Conservation (phyloP, 75 land plant species). For the Pseudotsuga menziesii region DNA sequence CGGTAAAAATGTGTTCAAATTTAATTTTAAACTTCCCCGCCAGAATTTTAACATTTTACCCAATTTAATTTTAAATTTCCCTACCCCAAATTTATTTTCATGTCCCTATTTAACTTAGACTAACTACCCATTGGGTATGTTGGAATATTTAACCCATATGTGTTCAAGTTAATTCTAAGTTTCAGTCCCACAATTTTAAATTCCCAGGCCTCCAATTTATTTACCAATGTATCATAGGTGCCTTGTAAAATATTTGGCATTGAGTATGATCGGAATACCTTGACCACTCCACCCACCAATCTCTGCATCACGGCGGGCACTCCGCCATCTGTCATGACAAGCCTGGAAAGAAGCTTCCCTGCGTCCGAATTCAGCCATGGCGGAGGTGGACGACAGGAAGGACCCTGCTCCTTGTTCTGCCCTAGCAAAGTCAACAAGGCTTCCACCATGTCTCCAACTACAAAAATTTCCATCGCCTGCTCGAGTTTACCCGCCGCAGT, state of each 20-base stretch:
- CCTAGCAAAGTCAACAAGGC: conserved; percentile 29
- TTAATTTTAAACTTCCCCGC: too few relatives aligned
- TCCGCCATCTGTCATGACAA: conserved; percentile 34
- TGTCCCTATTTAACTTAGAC: too few relatives aligned
- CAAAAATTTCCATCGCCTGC: conserved; percentile 12
- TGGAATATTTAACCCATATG: too few relatives aligned
- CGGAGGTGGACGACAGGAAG: conserved; percentile 35
- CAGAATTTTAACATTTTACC: too few relatives aligned
- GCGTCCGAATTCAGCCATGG: conserved; percentile 31
- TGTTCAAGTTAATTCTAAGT: too few relatives aligned
- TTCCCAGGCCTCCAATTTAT: too few relatives aligned
- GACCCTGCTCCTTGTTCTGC: background rate
- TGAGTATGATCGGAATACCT: background rate
- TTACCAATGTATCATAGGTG: background rate
- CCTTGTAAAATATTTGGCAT: background rate
- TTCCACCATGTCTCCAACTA: conserved; percentile 34
- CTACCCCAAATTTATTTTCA: too few relatives aligned
- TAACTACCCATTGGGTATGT: too few relatives aligned
- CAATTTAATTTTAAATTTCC: too few relatives aligned
- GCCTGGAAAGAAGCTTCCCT: conserved; percentile 36
- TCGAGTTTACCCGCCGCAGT: conserved; percentile 15
- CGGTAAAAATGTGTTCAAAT: too few relatives aligned
- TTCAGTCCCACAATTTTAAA: too few relatives aligned
- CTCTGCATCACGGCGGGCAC: conserved; percentile 31
- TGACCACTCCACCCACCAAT: conserved; percentile 24